A percentile compares a stretch with the other conserved stretches of the same genome.
Evolutionary conservation across 73 alveolate genomes (phyloP).

Genomic region (Stentor coeruleus): DNA sequence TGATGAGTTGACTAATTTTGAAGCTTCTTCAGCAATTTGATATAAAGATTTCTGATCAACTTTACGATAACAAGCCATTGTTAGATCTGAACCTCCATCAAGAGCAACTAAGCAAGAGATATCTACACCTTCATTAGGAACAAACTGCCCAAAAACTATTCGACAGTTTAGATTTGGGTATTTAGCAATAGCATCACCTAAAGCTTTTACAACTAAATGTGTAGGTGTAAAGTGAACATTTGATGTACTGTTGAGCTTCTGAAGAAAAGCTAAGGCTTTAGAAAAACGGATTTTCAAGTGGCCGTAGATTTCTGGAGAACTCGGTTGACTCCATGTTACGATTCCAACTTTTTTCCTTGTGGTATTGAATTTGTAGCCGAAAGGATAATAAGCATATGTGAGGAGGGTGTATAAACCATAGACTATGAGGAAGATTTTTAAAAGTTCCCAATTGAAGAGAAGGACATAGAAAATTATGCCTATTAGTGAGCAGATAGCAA

Average conservation of each 20-base stretch:
- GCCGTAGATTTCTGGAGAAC: background rate
- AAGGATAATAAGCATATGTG: background rate
- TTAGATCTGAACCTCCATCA: constrained; percentile 10
- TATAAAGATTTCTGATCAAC: constrained; percentile 1
- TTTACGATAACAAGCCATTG: background rate
- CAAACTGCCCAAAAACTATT: constrained; percentile 12
- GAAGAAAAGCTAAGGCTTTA: constrained; percentile 1
- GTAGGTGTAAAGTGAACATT: background rate
- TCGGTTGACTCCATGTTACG: background rate
- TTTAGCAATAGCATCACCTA: background rate
- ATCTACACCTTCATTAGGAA: constrained; percentile 11
- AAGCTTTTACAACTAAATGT: background rate
- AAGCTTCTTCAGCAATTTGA: background rate
- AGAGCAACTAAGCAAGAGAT: constrained; percentile 19
- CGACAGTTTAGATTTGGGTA: constrained; percentile 7
- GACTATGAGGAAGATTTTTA: background rate
- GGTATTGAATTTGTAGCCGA: background rate
- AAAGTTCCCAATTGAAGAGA: background rate
- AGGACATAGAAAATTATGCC: background rate
- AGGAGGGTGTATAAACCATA: background rate
- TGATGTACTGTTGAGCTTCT: background rate
- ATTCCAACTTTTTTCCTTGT: background rate
- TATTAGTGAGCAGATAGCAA: background rate
- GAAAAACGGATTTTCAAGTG: constrained; percentile 3
- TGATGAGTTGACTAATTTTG: background rate